Percentiles rank a stretch among this genome's conserved stretches.
phyloP scores from a whole-genome alignment of 352 stramenopile genomes.

The Pythium myriotylum region DNA sequence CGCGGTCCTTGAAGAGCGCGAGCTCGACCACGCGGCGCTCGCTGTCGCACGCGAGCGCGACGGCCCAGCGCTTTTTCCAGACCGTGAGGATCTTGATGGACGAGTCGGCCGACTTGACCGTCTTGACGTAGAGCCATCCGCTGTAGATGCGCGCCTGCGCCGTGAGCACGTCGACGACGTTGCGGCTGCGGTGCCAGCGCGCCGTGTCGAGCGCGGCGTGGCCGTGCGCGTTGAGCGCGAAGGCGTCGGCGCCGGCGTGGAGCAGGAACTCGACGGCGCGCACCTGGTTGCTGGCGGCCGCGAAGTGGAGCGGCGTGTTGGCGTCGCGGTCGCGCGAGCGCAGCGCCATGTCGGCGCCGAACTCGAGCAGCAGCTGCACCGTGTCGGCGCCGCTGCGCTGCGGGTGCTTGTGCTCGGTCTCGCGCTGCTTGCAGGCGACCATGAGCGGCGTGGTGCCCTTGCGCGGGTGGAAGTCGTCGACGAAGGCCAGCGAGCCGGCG shows the following conservation, averaged over 20 bases:
- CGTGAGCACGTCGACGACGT: constrained; percentile 50
- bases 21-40: constrained; percentile 51
- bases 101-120: constrained; percentile 17
- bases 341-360: constrained; percentile 49
- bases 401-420: constrained; percentile 30
- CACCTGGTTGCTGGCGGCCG: constrained; percentile 55
- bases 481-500: constrained; percentile 20
- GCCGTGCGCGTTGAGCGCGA: constrained; percentile 54
- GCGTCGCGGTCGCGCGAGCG: constrained; percentile 40
- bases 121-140: constrained; percentile 59
- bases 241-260: constrained; percentile 42
- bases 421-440: constrained; percentile 52
- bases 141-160: constrained; percentile 48
- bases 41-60: constrained; percentile 53
- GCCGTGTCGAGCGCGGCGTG: constrained; percentile 67
- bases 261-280: constrained; percentile 59
- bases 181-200: constrained; percentile 45
- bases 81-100: constrained; percentile 24
- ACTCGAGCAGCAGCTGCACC: constrained; percentile 58
- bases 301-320: constrained; percentile 74
- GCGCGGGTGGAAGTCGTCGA: constrained; percentile 48
- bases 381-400: constrained; percentile 28
- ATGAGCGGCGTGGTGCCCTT: constrained; percentile 73
- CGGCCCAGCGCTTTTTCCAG: constrained; percentile 70
- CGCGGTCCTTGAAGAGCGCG: constrained; percentile 47